Evolutionary conservation across 2,329 filamentous ascomycete genomes (phyloP).

Genomic region (Diaporthe amygdali): DNA sequence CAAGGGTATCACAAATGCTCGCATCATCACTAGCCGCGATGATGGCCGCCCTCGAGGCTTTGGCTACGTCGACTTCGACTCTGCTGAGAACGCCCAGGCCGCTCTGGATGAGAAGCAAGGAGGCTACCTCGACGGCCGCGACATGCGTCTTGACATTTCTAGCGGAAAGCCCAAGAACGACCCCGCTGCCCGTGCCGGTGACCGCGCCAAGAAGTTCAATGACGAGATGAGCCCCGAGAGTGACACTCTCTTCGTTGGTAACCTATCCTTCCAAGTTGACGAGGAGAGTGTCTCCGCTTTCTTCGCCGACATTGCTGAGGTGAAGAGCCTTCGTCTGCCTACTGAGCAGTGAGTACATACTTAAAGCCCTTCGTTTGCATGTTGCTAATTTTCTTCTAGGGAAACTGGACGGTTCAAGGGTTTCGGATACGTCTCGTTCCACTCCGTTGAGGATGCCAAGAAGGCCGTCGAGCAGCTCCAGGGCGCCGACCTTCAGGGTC

Average conservation of each 20-base stretch:
- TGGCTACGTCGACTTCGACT: conserved; percentile 88
- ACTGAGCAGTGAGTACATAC: conserved; percentile 71
- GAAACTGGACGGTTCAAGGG: conserved; percentile 87
- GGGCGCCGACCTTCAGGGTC: conserved; percentile 70
- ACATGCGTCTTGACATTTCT: conserved; percentile 46
- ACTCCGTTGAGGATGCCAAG: conserved; percentile 82
- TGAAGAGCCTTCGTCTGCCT: conserved; percentile 84
- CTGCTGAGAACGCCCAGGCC: conserved; percentile 51
- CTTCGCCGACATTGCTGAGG: conserved; percentile 73
- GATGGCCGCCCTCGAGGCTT: conserved; percentile 88
- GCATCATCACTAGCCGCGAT: conserved; percentile 84
- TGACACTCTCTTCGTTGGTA: conserved; percentile 90
- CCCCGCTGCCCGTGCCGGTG: conserved; percentile 58
- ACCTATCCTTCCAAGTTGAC: conserved; percentile 83
- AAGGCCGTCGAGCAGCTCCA: conserved; percentile 69
- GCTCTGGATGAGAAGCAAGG: conserved; percentile 46
- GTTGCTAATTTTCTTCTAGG: conserved; percentile 46
- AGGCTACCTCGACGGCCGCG: conserved; percentile 40
- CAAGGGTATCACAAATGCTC: conserved; percentile 73
- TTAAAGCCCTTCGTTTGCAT: background rate
- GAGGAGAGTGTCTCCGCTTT: conserved; percentile 77
- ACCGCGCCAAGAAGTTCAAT: conserved; percentile 74
- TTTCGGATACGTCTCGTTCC: conserved; percentile 89
- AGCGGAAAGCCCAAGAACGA: conserved; percentile 33
- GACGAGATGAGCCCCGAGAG: conserved; percentile 80